phyloP scores from a whole-genome alignment of 2,329 filamentous ascomycete species.

The Talaromyces pinophilus region DNA sequence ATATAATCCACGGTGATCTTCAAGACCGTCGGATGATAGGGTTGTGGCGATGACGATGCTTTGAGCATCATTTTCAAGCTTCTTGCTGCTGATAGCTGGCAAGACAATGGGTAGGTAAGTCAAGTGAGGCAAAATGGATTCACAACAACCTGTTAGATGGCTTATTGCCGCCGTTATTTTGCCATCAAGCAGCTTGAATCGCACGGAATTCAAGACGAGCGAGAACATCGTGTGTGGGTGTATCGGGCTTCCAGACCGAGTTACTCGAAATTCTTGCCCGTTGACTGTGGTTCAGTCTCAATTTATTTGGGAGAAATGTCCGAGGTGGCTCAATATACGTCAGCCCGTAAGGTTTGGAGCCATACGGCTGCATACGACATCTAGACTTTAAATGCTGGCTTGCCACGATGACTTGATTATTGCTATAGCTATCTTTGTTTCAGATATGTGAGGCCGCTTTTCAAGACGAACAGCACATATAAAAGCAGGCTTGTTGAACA shows the following conservation, averaged over 20 bases:
- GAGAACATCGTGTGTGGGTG: background rate
- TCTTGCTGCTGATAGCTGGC: background rate
- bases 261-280: background rate
- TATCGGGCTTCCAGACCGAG: conserved; percentile 7
- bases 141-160: background rate
- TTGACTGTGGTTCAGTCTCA: background rate
- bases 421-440: background rate
- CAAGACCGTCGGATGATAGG: background rate
- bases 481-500: too few species aligned
- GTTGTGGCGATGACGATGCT: conserved; percentile 3
- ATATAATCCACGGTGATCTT: background rate
- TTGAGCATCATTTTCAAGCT: background rate
- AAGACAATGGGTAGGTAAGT: background rate
- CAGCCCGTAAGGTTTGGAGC: background rate
- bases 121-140: background rate
- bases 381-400: background rate
- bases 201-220: conserved; percentile 1
- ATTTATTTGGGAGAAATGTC: background rate
- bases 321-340: background rate
- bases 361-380: background rate
- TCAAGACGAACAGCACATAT: too few species aligned
- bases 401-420: background rate
- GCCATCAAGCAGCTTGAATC: conserved; percentile 1
- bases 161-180: background rate
- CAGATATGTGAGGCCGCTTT: background rate